Base-by-base conservation (phyloP, 805 yeast genomes). In the Candida pseudofarinosa region DNA sequence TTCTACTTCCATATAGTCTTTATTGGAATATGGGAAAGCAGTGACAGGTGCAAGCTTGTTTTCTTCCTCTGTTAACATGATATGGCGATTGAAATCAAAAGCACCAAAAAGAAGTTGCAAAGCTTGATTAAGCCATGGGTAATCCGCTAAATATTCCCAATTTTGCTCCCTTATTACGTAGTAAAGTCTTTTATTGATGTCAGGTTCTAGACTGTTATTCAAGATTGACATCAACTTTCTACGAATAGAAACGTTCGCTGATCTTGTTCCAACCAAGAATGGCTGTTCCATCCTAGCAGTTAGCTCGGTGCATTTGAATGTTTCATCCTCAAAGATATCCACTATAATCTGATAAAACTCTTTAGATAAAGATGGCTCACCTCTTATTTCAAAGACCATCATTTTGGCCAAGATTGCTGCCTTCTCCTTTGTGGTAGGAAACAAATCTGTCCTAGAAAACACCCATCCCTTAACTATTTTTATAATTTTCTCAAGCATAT, bases 231-330 rank as follows among this genome's bases (percentile, higher is more conserved):
- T 85, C 48, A 95, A 75, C 50, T 80, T 82, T 44, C 79, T 74
- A 39, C 99, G 78, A 20, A 88, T 83, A 2, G 73, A 69, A 3
- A 83, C 84, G 55, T 89, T 91, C 0, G 85, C 80, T 2, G 87
- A 74, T 28, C 95, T 77, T 0, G 99, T 93, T 30, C 99, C 99
- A 7, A 88, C 91, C 53, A 93, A 69, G 62, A 93, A 93, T 19
- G 98, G 95, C 60, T 90, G 97, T 59, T 93, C 99, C 87, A 93
- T 82, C 42, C 99, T 73, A 13, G 89, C 91, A 0, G 97, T 88
- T 20, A 93, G 74, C 56, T 93, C 99, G 1, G 96, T 82, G 50
- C 88, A 79, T 18, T 85, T 79, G 53, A 89, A 74, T 0, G 83
- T 69, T 35, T 84, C 82, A 50, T 87, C 89, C 49, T 85, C 88